Conservation (phyloP, 306 rosid species). For the Amphicarpaea edgeworthii region DNA sequence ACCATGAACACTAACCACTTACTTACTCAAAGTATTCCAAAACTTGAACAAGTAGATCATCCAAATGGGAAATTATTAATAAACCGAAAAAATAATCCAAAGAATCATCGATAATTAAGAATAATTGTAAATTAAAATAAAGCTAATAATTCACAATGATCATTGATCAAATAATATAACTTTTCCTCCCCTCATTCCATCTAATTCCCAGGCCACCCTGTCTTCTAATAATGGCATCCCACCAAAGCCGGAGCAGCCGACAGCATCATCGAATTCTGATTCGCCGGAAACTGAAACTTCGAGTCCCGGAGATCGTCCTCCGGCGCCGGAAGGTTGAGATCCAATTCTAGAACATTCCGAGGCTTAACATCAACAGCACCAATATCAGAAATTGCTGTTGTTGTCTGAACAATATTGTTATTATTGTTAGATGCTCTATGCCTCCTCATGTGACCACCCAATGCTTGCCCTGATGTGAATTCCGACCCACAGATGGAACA, state of each 20-base stretch:
- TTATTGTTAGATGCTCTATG: slow-evolving; percentile 57
- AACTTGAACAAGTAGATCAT: slow-evolving; percentile 57
- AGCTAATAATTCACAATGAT: slow-evolving; percentile 66
- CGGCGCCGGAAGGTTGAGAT: slow-evolving; percentile 96
- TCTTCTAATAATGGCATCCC: slow-evolving; percentile 83
- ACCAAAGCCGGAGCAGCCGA: slow-evolving; percentile 76
- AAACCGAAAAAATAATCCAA: slow-evolving; percentile 43
- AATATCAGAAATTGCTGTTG: neutral
- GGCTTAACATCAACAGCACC: slow-evolving; percentile 42
- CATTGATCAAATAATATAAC: slow-evolving; percentile 32
- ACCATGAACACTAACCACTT: slow-evolving; percentile 80
- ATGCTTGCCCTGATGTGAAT: slow-evolving; percentile 89
- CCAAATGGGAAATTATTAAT: slow-evolving; percentile 43
- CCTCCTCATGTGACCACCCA: slow-evolving; percentile 97
- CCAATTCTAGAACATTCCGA: slow-evolving; percentile 64
- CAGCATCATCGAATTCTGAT: slow-evolving; percentile 60
- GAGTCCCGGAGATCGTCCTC: slow-evolving; percentile 75
- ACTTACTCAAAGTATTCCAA: slow-evolving; percentile 88
- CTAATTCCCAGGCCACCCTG: slow-evolving; percentile 36
- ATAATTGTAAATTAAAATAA: slow-evolving; percentile 51
- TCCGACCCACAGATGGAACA: slow-evolving; percentile 93
- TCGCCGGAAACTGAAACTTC: slow-evolving; percentile 59
- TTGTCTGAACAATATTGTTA: neutral
- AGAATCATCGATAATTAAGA: slow-evolving; percentile 57
- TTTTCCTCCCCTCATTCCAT: neutral